Base-by-base conservation (phyloP, 768 basidiomycete genomes). In the Butyriboletus loyo region DNA sequence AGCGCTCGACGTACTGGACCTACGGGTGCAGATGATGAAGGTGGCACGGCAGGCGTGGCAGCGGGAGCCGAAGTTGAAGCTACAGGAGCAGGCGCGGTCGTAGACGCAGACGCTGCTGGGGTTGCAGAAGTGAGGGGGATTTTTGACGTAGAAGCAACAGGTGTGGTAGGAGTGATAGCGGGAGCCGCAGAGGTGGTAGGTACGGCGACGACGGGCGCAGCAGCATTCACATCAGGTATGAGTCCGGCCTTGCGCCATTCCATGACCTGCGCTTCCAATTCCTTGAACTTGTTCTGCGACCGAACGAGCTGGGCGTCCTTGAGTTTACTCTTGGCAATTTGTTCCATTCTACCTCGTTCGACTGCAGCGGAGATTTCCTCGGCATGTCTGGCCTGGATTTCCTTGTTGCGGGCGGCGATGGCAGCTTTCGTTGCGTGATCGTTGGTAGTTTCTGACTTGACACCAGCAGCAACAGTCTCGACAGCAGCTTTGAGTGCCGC, bases 261-360 rank as follows among this genome's bases (percentile, higher is more conserved):
- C 37, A 79, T 66, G 32, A 87, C 78, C 52, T 83, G 80, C 11
- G 76, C 75, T 61, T 90, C 87, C 32, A 89, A 72, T 7, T 86
- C 83, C 70, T 88, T 90, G 45, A 89, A 72, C 51, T 76, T 79
- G 51, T 70, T 72, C 62, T 87, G 82, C 10, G 80, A 73, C 46
- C 74, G 79, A 28, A 83, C 75, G n/a, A 90, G 71, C 57, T 86
- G 86, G 2, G 73, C 71, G 57, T 92, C 89, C 70, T 89, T 90
- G 38, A 91, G 58, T 65, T 85, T 87, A 31, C 71, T 65, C 70
- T 86, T 87, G 22, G 81, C 73, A 1, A 61, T 72, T 46, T 78
- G 74, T 56, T 91, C 89, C 72, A 79, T 73, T 42, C 88, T 75
- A 3, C 89, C 89, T 3, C 80, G 73, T 45, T 91, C 89, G 7